Evolutionary conservation across 495 filamentous ascomycete genomes (phyloP), one percentile per base, ranked within the genome.

Genomic region (Talaromyces stipitatus): DNA sequence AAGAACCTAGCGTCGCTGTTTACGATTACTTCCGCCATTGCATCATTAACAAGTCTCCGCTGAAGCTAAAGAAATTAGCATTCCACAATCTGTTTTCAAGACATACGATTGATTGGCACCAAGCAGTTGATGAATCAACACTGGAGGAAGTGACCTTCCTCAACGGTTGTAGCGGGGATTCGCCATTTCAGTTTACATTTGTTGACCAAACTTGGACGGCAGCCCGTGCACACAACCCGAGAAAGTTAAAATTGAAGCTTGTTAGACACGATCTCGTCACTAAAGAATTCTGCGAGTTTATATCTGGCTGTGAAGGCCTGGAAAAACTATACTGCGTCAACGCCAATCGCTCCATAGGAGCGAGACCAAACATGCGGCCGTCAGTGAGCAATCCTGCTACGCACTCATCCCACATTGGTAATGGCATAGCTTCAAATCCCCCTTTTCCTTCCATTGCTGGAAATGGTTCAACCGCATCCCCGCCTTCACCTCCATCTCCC

Each of bases 41-140:
- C 50, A 67, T 75, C 5, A 62, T 73, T 1, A 69, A 73, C 1
- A 69, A 72, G 41, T 72, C 80, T 47, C 65, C 67, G 0, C 58
- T 86, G 23, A 43, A 60, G 0, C 48, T 85, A 3, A 78, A 69
- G 33, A 79, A 76, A 50, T 48, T 85, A 5, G 75, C 73, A 0
- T 62, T 86, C 22, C 73, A 81, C 50, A 85, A 86, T 62, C 61
- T 84, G 26, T 86, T 82, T 60, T 78, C 81, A 4, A 69, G 70
- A n/a, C 73, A 81, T 56, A 72, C 66, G 12, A 70, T 72, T 28
- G 71, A 73, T 2, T 72, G 81, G 41, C 65, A 71, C 20, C 18
- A 66, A 2, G 64, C 75, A 0, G 69, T 78, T 38, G 73, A 82
- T 57, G 59, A 62, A 2, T 62, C 64, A 1, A 65, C 60, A 0